Conservation (phyloP, 176 grass and related monocot genomes). For the Lolium perenne region DNA sequence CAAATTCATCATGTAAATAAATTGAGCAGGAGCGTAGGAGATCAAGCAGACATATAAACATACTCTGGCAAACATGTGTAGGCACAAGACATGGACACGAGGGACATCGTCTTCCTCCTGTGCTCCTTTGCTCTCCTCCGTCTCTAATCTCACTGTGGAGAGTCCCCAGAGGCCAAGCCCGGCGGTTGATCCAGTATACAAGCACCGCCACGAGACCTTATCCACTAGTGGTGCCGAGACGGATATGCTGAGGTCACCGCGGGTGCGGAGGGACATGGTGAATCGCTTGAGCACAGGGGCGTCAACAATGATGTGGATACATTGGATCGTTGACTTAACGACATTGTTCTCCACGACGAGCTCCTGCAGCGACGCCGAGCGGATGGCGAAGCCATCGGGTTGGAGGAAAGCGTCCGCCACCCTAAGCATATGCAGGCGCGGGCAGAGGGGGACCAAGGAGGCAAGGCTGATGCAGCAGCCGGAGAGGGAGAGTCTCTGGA, state of each 20-base stretch:
- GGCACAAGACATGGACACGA: background rate
- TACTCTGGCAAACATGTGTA: constrained; percentile 9
- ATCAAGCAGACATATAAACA: background rate
- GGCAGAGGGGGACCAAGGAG: background rate
- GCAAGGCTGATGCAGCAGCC: background rate
- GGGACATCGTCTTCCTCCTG: background rate
- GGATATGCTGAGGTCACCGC: background rate
- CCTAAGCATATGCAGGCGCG: background rate
- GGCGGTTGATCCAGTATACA: background rate
- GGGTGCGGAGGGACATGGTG: background rate
- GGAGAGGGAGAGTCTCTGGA: background rate
- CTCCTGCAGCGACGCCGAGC: background rate
- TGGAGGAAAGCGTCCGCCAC: background rate
- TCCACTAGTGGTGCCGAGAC: background rate
- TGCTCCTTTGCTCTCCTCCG: background rate
- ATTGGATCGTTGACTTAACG: background rate
- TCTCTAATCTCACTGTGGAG: background rate
- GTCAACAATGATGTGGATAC: background rate
- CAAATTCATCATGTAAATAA: background rate
- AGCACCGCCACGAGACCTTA: background rate
- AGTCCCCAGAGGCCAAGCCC: background rate
- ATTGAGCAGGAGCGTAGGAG: background rate
- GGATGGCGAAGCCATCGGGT: background rate
- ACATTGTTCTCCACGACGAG: background rate
- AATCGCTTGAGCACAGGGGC: background rate